phyloP scores from a whole-genome alignment of 78 protist genomes.

The Anaeramoeba flamelloides region DNA sequence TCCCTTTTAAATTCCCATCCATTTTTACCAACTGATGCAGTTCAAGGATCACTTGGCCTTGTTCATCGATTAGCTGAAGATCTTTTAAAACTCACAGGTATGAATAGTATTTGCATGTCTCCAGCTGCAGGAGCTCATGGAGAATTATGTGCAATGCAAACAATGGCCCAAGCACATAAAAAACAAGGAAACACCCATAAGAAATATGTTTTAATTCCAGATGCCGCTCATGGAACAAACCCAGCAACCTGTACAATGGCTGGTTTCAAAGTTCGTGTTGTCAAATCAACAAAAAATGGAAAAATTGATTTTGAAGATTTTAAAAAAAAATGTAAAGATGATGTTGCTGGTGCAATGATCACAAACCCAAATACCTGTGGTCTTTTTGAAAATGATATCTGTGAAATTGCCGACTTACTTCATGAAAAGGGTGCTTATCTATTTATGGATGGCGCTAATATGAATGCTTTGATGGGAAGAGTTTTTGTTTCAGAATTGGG shows the following conservation, averaged over 20 bases:
- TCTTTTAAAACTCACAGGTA: conserved; percentile 10
- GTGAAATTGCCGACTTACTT: conserved; percentile 13
- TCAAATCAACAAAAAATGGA: not conserved
- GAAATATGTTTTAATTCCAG: conserved; percentile 11
- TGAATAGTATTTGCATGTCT: conserved; percentile 5
- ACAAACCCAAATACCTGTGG: conserved; percentile 23
- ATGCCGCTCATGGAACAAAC: conserved; percentile 28
- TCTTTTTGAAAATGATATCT: conserved; percentile 5
- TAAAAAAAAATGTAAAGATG: not conserved
- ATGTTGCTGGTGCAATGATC: conserved; percentile 18
- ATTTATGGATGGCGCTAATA: conserved; percentile 27
- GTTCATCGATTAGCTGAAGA: not conserved
- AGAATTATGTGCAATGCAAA: not conserved
- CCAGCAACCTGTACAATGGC: conserved; percentile 9
- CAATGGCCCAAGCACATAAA: not conserved
- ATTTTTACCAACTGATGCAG: too few relatives aligned
- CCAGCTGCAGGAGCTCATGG: conserved; percentile 27
- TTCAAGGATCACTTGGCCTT: conserved; percentile 2
- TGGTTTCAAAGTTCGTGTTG: conserved; percentile 3
- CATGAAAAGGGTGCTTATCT: conserved; percentile 22
- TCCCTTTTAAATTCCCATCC: too few relatives aligned
- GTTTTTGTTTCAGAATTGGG: conserved; percentile 3
- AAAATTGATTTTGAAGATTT: conserved; percentile 12
- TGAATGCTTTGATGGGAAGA: conserved; percentile 20
- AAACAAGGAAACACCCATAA: too few relatives aligned